A percentile compares a stretch with the other conserved stretches of the same genome.
Conservation (phyloP, 1,139 yeast genomes). For the Spencermartinsiella ligniputridi region DNA sequence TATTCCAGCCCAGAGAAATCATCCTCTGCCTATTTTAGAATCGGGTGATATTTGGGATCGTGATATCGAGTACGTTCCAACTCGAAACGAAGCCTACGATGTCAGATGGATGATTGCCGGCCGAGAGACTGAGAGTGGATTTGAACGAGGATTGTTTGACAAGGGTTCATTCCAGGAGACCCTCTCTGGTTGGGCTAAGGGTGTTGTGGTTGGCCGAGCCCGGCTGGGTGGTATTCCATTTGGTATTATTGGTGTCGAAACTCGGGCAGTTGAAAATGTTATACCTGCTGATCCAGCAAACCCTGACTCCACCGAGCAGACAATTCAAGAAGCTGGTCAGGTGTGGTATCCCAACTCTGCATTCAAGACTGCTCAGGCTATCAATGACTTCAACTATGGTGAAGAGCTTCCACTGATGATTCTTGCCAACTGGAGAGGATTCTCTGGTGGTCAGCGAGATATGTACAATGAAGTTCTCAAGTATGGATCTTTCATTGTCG, state of each 20-base stretch:
- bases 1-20: slow-evolving; percentile 83
- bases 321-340: slow-evolving; percentile 95
- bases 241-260: slow-evolving; percentile 96
- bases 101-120: slow-evolving; percentile 96
- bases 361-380: slow-evolving; percentile 97
- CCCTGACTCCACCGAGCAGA: slow-evolving; percentile 83
- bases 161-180: slow-evolving; percentile 93
- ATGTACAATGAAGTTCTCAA: slow-evolving; percentile 98
- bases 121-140: slow-evolving; percentile 59
- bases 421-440: slow-evolving; percentile 99
- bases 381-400: slow-evolving; percentile 94
- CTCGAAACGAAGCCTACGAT: slow-evolving; percentile 71
- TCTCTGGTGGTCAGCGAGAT: slow-evolving; percentile 99
- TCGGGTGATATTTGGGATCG: slow-evolving; percentile 86
- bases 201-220: slow-evolving; percentile 98
- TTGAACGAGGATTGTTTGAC: slow-evolving; percentile 86
- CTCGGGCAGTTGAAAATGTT: slow-evolving; percentile 81
- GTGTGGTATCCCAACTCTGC: slow-evolving; percentile 99
- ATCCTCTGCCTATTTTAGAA: slow-evolving; percentile 88
- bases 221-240: slow-evolving; percentile 97
- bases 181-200: slow-evolving; percentile 97
- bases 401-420: slow-evolving; percentile 97
- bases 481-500: slow-evolving; percentile 94
- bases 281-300: slow-evolving; percentile 98
- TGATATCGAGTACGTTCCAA: slow-evolving; percentile 77